Base-by-base conservation (phyloP, 1,139 yeast species). In the Saccharomyces pastorianus region DNA sequence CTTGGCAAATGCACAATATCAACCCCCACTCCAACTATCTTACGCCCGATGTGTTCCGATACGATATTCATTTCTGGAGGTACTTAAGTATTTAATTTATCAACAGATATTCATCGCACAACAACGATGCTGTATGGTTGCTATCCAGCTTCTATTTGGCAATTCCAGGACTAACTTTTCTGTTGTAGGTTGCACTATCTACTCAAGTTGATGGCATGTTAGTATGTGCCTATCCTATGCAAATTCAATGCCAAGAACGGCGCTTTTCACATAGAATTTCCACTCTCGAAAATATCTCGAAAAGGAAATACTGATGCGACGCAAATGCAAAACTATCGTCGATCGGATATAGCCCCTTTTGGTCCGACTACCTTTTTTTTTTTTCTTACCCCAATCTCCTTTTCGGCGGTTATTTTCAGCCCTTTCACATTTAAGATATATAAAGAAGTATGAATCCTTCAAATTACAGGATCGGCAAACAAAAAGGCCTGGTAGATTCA, bases 1-100 rank as follows among this genome's bases (percentile, higher is more conserved):
- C 72, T 55, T 25, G 70, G 69, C 27, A 66, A 11, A 53, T 64
- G 55, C 11, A 66, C 67, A 8, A 68, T 59, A 54, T 68, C 72
- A 1, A 66, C 61, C 1, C 71, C 71, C 34, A 66, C 61, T 0
- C 68, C 70, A 14, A 62, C 28, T 11, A 63, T 52, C 27, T 51
- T 58, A 9, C 51, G 41, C 23, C 48, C 25, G 14, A 20, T 26
- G 8, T 28, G 9, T 23, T 3, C 42, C 29, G 38, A 28, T 31
- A 4, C 27, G 29, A 20, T 8, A 48, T 48, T 32, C 38, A 31
- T 48, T n/a, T 20, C 8, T 48, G n/a, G 17, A 20, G n/a, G 17
- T 11, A 17, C 2, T 2, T 3, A 38, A 9, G 20, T 20, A 3
- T 20, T 4, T 20, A 20, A 20, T 20, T 20, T 3, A 20, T 20